These are phyloP conservation scores for Penicillium diatomitis DNA, from an alignment of 495 filamentous ascomycete genomes.

Conservation along the genomic window DNA sequence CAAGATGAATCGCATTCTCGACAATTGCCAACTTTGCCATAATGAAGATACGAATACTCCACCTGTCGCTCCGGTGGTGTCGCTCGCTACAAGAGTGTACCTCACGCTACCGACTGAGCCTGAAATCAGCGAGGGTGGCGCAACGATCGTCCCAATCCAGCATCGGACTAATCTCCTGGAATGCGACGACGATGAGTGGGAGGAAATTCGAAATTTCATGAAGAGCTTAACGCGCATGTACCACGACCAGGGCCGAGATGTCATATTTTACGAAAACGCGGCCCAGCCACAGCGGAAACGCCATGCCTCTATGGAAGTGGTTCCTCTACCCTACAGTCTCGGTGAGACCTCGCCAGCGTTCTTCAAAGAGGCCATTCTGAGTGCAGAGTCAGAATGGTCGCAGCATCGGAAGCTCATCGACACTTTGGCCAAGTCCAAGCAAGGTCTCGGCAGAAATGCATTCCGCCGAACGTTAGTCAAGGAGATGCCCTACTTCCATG, in stretches of 20 bases:
- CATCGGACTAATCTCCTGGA: slow-evolving; percentile 87
- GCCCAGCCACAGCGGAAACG: slow-evolving; percentile 66
- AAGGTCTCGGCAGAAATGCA: slow-evolving; percentile 66
- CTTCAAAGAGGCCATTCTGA: slow-evolving; percentile 89
- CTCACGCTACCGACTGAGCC: slow-evolving; percentile 85
- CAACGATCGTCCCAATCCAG: slow-evolving; percentile 80
- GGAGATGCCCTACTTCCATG: slow-evolving; percentile 99
- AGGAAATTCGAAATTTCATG: slow-evolving; percentile 98
- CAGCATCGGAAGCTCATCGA: slow-evolving; percentile 94
- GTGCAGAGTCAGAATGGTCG: slow-evolving; percentile 82
- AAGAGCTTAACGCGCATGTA: slow-evolving; percentile 91
- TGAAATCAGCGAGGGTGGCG: slow-evolving; percentile 73
- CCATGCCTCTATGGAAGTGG: slow-evolving; percentile 78
- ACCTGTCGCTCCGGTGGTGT: slow-evolving; percentile 83
- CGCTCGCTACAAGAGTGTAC: slow-evolving; percentile 77
- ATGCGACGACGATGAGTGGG: slow-evolving; percentile 99
- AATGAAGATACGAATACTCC: slow-evolving; percentile 79
- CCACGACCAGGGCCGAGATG: slow-evolving; percentile 78
- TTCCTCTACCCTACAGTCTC: slow-evolving; percentile 79
- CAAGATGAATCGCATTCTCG: slow-evolving; percentile 79
- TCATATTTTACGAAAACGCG: slow-evolving; percentile 97
- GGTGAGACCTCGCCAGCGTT: slow-evolving; percentile 89
- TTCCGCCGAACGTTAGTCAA: slow-evolving; percentile 79
- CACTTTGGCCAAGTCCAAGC: slow-evolving; percentile 60
- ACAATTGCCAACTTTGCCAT: slow-evolving; percentile 83